These are phyloP conservation scores for Linnemannia hyalina DNA, from an alignment of 192 early-diverging fungal species.

Conservation along the genomic window DNA sequence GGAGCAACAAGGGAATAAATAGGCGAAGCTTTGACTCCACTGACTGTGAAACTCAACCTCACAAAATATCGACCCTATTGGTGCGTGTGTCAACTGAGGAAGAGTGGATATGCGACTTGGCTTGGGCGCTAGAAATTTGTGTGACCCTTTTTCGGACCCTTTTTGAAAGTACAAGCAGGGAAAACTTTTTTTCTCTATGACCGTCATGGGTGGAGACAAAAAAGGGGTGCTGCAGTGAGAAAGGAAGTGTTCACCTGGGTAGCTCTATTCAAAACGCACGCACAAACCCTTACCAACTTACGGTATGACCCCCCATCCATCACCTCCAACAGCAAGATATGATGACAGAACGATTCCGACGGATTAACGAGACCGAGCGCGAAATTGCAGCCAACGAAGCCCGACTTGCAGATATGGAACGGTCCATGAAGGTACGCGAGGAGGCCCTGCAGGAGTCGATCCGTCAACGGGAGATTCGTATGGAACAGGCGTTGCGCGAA, in stretches of 20 bases:
- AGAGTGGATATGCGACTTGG: background rate
- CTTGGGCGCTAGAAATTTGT: constrained; percentile 1
- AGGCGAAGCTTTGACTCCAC: background rate
- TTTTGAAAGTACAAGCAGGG: background rate
- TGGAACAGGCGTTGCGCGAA: constrained; percentile 22
- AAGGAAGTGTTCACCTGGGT: background rate
- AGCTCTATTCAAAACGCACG: too few relatives aligned
- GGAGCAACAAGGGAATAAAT: background rate
- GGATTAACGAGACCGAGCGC: constrained; percentile 18
- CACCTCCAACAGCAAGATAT: constrained; percentile 2
- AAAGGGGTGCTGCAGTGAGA: background rate
- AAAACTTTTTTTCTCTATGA: too few relatives aligned
- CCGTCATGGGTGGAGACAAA: background rate
- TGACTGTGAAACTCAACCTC: background rate
- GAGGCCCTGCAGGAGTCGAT: constrained; percentile 15
- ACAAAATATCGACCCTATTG: too few relatives aligned
- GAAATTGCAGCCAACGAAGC: constrained; percentile 31
- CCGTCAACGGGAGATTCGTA: constrained; percentile 18
- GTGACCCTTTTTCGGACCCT: background rate
- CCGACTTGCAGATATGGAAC: constrained; percentile 33
- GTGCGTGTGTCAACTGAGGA: too few relatives aligned
- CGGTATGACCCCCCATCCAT: background rate
- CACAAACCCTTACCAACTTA: background rate
- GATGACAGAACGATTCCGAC: constrained; percentile 23
- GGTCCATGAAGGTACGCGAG: constrained; percentile 35